These are phyloP conservation scores for Mimosa bimucronata DNA, from an alignment of 306 rosid genomes.

Conservation along the genomic window DNA sequence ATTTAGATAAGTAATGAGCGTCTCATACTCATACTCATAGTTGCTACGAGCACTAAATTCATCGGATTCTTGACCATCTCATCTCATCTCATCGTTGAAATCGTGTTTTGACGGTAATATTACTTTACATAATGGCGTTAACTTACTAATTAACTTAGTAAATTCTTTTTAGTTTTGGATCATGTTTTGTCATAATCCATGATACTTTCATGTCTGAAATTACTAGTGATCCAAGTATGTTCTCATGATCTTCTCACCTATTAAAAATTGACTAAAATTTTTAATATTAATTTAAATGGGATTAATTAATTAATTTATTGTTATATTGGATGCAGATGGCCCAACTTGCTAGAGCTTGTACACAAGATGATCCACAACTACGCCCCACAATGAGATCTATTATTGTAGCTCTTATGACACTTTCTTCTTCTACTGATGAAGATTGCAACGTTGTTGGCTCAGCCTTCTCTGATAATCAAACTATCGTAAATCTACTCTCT, in stretches of 20 bases:
- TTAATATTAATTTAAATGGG: background rate
- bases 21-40: too few species aligned
- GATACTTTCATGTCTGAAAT: too few species aligned
- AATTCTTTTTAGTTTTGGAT: too few species aligned
- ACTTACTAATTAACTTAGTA: too few species aligned
- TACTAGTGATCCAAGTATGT: background rate
- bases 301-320: background rate
- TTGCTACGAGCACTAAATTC: too few species aligned
- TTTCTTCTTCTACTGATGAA: constrained; percentile 49
- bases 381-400: constrained; percentile 93
- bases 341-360: constrained; percentile 81
- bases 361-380: constrained; percentile 72
- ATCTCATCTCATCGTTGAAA: too few species aligned
- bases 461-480: constrained; percentile 60
- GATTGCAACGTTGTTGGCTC: constrained; percentile 67
- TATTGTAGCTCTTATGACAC: constrained; percentile 90
- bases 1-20: too few species aligned
- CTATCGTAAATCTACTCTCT: background rate
- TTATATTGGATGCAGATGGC: constrained; percentile 60
- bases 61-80: too few species aligned
- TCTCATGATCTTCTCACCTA: background rate
- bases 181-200: too few species aligned
- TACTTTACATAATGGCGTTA: too few species aligned
- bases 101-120: too few species aligned
- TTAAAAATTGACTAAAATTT: background rate